These are phyloP conservation scores for Penicillium brasilianum DNA, from an alignment of 2,329 filamentous ascomycete species.

Conservation along the genomic window DNA sequence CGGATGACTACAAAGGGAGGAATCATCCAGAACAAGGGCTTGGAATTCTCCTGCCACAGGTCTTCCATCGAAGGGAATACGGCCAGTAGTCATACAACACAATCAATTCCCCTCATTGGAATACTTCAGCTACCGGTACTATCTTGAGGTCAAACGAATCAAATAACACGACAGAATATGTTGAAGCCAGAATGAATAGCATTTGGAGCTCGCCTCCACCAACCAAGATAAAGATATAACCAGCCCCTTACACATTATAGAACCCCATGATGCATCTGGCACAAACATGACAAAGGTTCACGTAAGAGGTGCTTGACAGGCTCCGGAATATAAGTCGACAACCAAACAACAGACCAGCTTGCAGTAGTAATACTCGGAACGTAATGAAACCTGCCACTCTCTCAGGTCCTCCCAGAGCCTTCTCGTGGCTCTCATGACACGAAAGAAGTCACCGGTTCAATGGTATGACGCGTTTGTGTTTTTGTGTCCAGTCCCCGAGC, in stretches of 20 bases:
- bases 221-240: neutral
- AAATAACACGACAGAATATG: neutral
- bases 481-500: neutral
- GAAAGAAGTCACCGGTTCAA: neutral
- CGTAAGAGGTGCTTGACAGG: neutral
- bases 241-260: neutral
- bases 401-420: neutral
- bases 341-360: neutral
- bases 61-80: neutral
- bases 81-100: neutral
- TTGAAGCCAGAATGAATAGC: neutral
- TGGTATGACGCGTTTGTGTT: neutral
- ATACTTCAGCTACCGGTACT: neutral
- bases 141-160: neutral
- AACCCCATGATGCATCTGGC: neutral
- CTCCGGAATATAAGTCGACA: neutral
- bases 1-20: too few relatives aligned
- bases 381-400: neutral
- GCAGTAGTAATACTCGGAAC: neutral
- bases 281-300: neutral
- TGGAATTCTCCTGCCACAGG: too few relatives aligned
- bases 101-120: neutral
- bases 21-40: too few relatives aligned
- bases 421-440: neutral
- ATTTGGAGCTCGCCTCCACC: neutral